Conservation (phyloP, 2,329 filamentous ascomycete genomes). For the Fusarium sacchari region DNA sequence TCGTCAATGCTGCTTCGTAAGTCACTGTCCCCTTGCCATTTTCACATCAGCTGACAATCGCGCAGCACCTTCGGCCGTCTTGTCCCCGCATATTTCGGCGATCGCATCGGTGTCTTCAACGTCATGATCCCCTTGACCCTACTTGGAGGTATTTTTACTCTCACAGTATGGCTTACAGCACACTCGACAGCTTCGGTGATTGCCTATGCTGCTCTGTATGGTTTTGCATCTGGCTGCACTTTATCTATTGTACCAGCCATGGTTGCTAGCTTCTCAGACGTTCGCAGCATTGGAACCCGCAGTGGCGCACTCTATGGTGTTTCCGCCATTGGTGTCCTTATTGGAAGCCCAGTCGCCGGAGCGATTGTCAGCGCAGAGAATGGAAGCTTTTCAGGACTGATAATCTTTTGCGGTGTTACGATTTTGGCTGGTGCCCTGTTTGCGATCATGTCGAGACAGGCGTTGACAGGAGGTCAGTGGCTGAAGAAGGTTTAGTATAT, state of each 20-base stretch:
- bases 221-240: conserved; percentile 50
- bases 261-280: conserved; percentile 61
- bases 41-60: background rate
- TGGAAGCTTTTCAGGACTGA: background rate
- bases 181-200: conserved; percentile 40
- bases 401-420: background rate
- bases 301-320: conserved; percentile 52
- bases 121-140: conserved; percentile 57
- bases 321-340: conserved; percentile 24
- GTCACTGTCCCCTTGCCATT: accelerated
- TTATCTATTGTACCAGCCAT: conserved; percentile 47
- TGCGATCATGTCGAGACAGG: background rate
- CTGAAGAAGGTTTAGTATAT: background rate
- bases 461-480: background rate
- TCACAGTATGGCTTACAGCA: conserved; percentile 52
- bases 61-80: conserved; percentile 50
- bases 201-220: conserved; percentile 48
- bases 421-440: background rate
- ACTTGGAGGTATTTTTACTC: conserved; percentile 36
- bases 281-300: conserved; percentile 64
- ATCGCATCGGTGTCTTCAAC: conserved; percentile 53
- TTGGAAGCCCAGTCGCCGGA: conserved; percentile 39
- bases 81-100: conserved; percentile 47
- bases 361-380: conserved; percentile 13
- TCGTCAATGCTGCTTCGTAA: conserved; percentile 50